Base-by-base conservation (phyloP, 1,139 yeast genomes). In the Sugiyamaella japonica region DNA sequence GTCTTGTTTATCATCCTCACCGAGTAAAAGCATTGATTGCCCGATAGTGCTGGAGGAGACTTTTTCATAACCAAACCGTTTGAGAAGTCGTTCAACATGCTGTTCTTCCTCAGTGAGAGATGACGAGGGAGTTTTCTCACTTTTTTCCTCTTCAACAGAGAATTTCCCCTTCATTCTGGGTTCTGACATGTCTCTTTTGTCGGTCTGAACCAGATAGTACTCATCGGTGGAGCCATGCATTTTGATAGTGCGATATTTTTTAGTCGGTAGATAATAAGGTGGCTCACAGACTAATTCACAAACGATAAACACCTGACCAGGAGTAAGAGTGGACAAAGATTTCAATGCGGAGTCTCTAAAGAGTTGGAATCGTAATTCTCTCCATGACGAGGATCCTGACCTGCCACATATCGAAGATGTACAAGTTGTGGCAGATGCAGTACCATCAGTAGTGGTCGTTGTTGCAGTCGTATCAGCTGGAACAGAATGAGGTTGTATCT, bases 201-300 rank as follows among this genome's bases (percentile, higher is more conserved):
- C 51, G 2, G 39, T 41, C 31, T 48, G 45, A 29, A 48, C 28
- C 3, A 48, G 46, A 16, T 39, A 40, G 9, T 12, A 29, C n/a
- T 37, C 45, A 12, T 40, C 34, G 13, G 23, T 17, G 13, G 16
- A 6, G 31, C 45, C 51, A 16, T 20, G 36, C 6, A 48, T 31
- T 32, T 48, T 48, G 5, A 48, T 8, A 8, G 40, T 48, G 31
- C 51, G 44, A 42, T 39, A 48, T 20, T 15, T 29, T n/a, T 13
- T 29, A 25, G 38, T 38, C 2, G 51, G 51, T 5, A 48, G 38
- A 32, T 48, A 48, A 12, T 28, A 16, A 10, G 51, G 51, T 17
- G 51, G 45, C 13, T 48, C 51, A 16, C 51, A 48, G 15, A 48
- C 45, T 17, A 48, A 32, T 16, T 48, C 46, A 39, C 46, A 38